phyloP scores from a whole-genome alignment of 179 eudicot genomes.

The Beta corolliflora region DNA sequence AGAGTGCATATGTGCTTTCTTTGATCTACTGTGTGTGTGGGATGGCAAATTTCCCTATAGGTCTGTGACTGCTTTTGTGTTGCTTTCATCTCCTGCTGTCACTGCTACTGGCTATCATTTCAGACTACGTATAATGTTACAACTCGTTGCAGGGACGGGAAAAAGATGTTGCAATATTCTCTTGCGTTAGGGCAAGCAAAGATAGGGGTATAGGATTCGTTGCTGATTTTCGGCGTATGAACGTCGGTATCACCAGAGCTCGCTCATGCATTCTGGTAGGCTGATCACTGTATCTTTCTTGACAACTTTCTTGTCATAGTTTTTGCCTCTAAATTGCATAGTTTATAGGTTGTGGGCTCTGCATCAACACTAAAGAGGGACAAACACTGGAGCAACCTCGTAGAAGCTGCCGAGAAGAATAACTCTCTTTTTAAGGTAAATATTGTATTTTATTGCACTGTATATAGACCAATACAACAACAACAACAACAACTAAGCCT shows the following conservation, averaged over 20 bases:
- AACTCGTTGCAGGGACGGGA: conserved; percentile 75
- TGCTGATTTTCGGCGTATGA: conserved; percentile 86
- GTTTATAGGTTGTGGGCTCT: conserved; percentile 78
- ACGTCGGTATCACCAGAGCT: conserved; percentile 97
- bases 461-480: too few relatives aligned
- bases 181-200: conserved; percentile 90
- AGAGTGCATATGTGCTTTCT: neutral
- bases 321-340: conserved; percentile 14
- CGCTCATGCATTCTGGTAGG: conserved; percentile 86
- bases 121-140: conserved; percentile 7
- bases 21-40: neutral
- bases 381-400: conserved; percentile 75
- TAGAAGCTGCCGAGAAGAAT: conserved; percentile 70
- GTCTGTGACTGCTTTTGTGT: neutral
- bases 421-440: conserved; percentile 61
- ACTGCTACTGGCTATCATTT: neutral
- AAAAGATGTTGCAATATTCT: conserved; percentile 93
- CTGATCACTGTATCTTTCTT: neutral
- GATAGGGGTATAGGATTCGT: conserved; percentile 79
- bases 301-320: neutral
- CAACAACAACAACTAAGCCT: too few relatives aligned
- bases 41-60: neutral
- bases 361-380: conserved; percentile 79
- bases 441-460: neutral
- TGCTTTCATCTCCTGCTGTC: neutral